These are phyloP conservation scores for Ascomycota sp. DNA, from an alignment of 2,329 filamentous ascomycete genomes.

Conservation along the genomic window DNA sequence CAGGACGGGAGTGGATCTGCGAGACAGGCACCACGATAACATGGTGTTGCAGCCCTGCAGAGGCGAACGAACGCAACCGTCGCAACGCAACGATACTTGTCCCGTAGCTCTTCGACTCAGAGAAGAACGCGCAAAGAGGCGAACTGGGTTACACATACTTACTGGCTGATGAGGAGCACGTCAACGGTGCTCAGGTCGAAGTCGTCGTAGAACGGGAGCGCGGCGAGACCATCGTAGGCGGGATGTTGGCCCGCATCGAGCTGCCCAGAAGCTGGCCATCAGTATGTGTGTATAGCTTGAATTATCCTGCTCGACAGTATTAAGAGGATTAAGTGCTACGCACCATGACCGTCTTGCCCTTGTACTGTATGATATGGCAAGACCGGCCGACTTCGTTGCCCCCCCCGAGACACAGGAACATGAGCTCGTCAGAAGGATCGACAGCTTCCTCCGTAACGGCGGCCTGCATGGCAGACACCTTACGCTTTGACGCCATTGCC, in stretches of 20 bases:
- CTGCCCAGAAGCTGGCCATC: slow-evolving; percentile 20
- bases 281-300: neutral
- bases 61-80: no score
- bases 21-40: no score
- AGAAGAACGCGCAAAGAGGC: neutral
- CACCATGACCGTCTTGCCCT: slow-evolving; percentile 98
- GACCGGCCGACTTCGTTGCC: slow-evolving; percentile 95
- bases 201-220: slow-evolving; percentile 92
- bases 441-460: slow-evolving; percentile 59
- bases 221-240: slow-evolving; percentile 82
- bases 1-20: slow-evolving; percentile 1
- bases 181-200: slow-evolving; percentile 96
- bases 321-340: slow-evolving; percentile 1
- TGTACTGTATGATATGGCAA: slow-evolving; percentile 97
- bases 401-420: slow-evolving; percentile 82
- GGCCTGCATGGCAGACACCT: slow-evolving; percentile 55
- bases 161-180: slow-evolving; percentile 96
- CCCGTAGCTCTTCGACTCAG: no score
- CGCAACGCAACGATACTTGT: no score
- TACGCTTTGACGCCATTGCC: slow-evolving; percentile 82
- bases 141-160: slow-evolving; percentile 25
- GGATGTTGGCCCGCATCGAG: slow-evolving; percentile 95
- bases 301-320: neutral
- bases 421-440: slow-evolving; percentile 82
- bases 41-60: no score